Evolutionary conservation across 129 eudicot species (phyloP).

Genomic region (Kitagawia praeruptora): DNA sequence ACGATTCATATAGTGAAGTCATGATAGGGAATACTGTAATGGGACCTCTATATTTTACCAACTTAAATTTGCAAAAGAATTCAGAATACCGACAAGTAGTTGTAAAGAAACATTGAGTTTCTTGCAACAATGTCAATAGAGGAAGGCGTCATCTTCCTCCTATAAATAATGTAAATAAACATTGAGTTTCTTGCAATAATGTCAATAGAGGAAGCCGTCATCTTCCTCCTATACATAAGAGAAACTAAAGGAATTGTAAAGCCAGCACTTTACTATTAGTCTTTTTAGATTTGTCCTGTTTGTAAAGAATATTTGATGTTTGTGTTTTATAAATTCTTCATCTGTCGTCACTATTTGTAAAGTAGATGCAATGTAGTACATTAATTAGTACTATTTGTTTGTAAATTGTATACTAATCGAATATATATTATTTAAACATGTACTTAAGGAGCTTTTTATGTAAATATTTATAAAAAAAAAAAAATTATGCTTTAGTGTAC

Average conservation of each 20-base stretch:
- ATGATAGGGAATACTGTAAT: constrained; percentile 5
- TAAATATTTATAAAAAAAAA: too few species aligned
- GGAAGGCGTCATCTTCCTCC: background rate
- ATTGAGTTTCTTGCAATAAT: background rate
- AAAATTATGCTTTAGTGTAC: too few species aligned
- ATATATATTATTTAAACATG: too few species aligned
- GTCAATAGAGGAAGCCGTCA: background rate
- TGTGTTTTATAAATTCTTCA: background rate
- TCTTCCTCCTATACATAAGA: background rate
- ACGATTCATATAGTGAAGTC: background rate
- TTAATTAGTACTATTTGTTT: too few species aligned
- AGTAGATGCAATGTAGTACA: background rate
- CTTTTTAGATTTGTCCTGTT: background rate
- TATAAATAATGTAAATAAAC: background rate
- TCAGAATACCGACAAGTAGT: background rate
- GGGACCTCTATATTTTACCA: background rate
- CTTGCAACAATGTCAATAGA: background rate
- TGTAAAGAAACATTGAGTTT: background rate
- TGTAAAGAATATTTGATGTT: background rate
- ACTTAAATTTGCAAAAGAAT: background rate
- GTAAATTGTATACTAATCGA: too few species aligned
- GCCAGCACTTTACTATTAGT: too few species aligned
- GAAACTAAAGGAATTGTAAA: background rate
- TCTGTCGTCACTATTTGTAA: background rate
- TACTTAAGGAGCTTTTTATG: too few species aligned